phyloP scores from a whole-genome alignment of 306 rosid species.

The Quercus robur region DNA sequence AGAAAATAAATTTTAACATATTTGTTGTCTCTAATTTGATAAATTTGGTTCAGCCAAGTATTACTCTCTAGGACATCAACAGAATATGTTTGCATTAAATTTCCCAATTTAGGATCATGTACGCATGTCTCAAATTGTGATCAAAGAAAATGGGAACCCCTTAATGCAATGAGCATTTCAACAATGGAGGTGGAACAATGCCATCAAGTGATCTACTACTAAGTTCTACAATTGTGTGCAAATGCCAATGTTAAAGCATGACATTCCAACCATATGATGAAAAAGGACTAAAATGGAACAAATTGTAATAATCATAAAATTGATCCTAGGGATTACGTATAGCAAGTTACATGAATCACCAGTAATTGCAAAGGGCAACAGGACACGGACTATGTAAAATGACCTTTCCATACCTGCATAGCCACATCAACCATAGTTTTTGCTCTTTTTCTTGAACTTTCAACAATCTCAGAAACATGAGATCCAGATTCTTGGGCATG shows the following conservation, averaged over 20 bases:
- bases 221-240: conserved; percentile 4
- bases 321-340: conserved; percentile 5
- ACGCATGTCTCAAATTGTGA: conserved; percentile 1
- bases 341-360: background rate
- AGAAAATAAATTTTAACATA: no score
- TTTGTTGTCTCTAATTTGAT: background rate
- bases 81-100: conserved; percentile 1
- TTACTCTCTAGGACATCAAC: background rate
- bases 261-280: conserved; percentile 10
- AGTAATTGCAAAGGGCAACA: conserved; percentile 5
- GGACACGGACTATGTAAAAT: background rate
- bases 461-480: conserved; percentile 79
- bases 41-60: background rate
- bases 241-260: background rate
- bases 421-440: conserved; percentile 68
- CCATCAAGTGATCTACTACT: conserved; percentile 12
- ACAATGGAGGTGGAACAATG: conserved; percentile 10
- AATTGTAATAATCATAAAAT: background rate
- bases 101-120: conserved; percentile 3
- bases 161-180: conserved; percentile 15
- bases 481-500: conserved; percentile 55
- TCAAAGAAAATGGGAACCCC: background rate
- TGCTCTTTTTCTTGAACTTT: conserved; percentile 74
- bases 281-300: background rate
- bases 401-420: conserved; percentile 55